phyloP scores from a whole-genome alignment of 345 rosid species.

The Alliaria petiolata region DNA sequence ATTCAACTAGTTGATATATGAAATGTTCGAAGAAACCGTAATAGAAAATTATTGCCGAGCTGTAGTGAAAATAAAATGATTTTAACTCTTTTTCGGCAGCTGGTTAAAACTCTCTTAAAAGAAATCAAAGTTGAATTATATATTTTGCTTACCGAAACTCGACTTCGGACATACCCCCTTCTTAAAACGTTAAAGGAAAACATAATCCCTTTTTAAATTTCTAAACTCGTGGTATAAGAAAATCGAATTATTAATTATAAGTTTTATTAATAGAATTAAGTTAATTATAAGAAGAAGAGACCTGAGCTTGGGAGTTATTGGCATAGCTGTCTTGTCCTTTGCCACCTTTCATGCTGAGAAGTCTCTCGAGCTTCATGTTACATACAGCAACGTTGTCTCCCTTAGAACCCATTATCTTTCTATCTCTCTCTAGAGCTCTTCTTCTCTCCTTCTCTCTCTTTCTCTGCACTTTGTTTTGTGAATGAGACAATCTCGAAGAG shows the following conservation, averaged over 20 bases:
- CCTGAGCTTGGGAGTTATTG: conserved; percentile 98
- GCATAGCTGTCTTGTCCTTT: conserved; percentile 91
- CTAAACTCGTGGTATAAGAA: background rate
- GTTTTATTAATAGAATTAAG: background rate
- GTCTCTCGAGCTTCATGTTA: conserved; percentile 67
- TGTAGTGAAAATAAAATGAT: too few relatives aligned
- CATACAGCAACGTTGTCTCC: conserved; percentile 62
- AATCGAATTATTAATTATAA: background rate
- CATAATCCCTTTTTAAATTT: background rate
- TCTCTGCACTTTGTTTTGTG: conserved; percentile 1
- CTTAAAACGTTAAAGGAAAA: too few relatives aligned
- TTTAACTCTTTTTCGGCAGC: too few relatives aligned
- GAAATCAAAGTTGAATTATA: background rate
- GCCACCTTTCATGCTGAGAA: conserved; percentile 96
- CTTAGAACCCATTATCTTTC: conserved; percentile 45
- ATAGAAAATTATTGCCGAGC: background rate
- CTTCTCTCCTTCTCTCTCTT: background rate
- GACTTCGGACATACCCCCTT: too few relatives aligned
- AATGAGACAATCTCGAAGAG: conserved; percentile 13
- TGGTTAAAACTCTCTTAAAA: too few relatives aligned
- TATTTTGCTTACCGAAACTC: background rate
- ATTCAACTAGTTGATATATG: background rate
- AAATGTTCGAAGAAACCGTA: background rate
- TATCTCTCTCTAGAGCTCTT: background rate
- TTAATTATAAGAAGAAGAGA: conserved; percentile 9